Conservation (phyloP, 495 filamentous ascomycete genomes). For the Halenospora varia region DNA sequence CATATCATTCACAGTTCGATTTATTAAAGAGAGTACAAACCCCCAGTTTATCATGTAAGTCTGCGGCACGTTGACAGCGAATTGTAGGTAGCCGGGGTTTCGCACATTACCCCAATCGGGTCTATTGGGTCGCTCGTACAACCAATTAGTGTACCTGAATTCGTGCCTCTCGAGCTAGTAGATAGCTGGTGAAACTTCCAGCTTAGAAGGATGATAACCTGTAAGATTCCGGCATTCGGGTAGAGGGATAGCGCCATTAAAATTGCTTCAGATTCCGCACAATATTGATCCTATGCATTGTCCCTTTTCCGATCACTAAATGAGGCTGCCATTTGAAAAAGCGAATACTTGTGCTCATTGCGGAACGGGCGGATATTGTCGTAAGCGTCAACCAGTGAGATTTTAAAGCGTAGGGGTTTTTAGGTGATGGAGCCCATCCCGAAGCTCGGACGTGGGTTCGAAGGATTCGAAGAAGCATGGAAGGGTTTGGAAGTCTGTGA, state of each 20-base stretch:
- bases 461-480: neutral
- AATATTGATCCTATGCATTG: too few species aligned
- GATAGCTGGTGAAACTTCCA: neutral
- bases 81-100: neutral
- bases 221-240: neutral
- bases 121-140: neutral
- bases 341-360: neutral
- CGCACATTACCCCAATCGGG: neutral
- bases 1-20: neutral
- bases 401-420: neutral
- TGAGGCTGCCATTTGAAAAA: neutral
- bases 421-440: neutral
- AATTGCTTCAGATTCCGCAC: too few species aligned
- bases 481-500: neutral
- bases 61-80: conserved; percentile 4
- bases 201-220: neutral
- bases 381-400: neutral
- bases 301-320: too few species aligned
- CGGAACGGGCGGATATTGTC: neutral
- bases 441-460: neutral
- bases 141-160: neutral
- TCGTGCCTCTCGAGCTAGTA: neutral
- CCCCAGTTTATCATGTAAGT: conserved; percentile 6
- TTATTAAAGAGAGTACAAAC: conserved; percentile 4
- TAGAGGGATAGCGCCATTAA: neutral